Evolutionary conservation across 2,329 filamentous ascomycete genomes (phyloP).

Genomic region (Clonostachys rosea): DNA sequence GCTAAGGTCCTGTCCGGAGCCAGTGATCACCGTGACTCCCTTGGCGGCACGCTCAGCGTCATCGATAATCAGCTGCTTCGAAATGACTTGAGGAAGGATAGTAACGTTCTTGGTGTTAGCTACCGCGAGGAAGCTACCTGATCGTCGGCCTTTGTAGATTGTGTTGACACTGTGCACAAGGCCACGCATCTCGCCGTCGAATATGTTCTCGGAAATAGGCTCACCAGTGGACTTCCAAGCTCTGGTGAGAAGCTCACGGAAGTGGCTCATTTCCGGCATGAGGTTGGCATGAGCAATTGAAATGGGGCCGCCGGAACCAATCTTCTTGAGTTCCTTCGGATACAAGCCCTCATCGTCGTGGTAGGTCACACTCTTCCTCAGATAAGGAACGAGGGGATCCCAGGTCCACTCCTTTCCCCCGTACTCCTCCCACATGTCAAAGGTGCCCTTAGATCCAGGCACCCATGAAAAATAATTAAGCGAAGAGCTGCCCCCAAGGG

Average conservation of each 20-base stretch:
- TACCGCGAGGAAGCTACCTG: constrained; percentile 45
- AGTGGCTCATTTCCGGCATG: constrained; percentile 42
- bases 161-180: constrained; percentile 47
- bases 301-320: constrained; percentile 46
- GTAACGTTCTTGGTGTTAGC: constrained; percentile 50
- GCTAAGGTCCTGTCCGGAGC: constrained; percentile 26
- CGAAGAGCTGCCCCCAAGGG: constrained; percentile 51
- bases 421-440: constrained; percentile 66
- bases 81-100: constrained; percentile 38
- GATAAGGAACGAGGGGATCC: constrained; percentile 42
- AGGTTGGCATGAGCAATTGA: constrained; percentile 50
- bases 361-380: constrained; percentile 53
- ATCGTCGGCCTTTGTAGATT: constrained; percentile 53
- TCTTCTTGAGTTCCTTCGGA: constrained; percentile 37
- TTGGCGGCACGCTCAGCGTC: constrained; percentile 25
- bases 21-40: constrained; percentile 40
- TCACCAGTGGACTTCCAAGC: constrained; percentile 51
- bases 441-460: constrained; percentile 51
- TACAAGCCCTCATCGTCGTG: constrained; percentile 47
- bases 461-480: constrained; percentile 64
- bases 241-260: constrained; percentile 41
- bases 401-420: constrained; percentile 66
- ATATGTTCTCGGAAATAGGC: constrained; percentile 46
- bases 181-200: constrained; percentile 48
- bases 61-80: constrained; percentile 50